Percentiles rank a stretch among this genome's conserved stretches.
These are phyloP conservation scores for Lophium mytilinum DNA, from an alignment of 495 filamentous ascomycete species.

Conservation along the genomic window DNA sequence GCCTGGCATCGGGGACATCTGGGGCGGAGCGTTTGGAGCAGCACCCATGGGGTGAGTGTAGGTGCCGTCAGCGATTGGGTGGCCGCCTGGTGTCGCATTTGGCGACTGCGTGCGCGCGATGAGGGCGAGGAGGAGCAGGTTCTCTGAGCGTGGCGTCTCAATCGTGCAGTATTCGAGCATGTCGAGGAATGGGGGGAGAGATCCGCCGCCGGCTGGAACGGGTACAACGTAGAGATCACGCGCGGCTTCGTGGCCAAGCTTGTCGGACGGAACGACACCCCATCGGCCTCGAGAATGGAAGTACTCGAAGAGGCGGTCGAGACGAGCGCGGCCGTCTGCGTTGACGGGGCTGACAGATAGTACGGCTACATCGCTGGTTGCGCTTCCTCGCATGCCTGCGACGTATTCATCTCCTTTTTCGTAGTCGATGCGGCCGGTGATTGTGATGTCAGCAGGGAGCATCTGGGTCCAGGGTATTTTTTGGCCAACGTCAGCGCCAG, in stretches of 20 bases:
- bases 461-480: slow-evolving; percentile 59
- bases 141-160: slow-evolving; percentile 53
- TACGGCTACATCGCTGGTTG: slow-evolving; percentile 63
- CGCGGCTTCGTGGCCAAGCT: slow-evolving; percentile 43
- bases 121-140: slow-evolving; percentile 67
- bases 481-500: slow-evolving; percentile 64
- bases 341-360: slow-evolving; percentile 43
- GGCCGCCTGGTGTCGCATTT: background rate
- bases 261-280: slow-evolving; percentile 61
- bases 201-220: slow-evolving; percentile 26
- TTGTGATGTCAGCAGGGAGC: slow-evolving; percentile 55
- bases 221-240: slow-evolving; percentile 39
- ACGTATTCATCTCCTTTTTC: slow-evolving; percentile 81
- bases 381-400: slow-evolving; percentile 65
- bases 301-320: slow-evolving; percentile 68
- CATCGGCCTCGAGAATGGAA: slow-evolving; percentile 69
- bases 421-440: slow-evolving; percentile 78
- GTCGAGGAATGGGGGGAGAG: slow-evolving; percentile 57
- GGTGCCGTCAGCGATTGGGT: slow-evolving; percentile 1
- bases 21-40: slow-evolving; percentile 4
- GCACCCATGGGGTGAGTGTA: slow-evolving; percentile 8
- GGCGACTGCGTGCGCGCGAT: slow-evolving; percentile 41
- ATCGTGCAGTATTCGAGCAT: slow-evolving; percentile 67
- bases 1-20: background rate
- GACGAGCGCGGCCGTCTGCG: slow-evolving; percentile 44